These are phyloP conservation scores for Thielaviopsis musarum DNA, from an alignment of 2,329 filamentous ascomycete species.

Conservation along the genomic window DNA sequence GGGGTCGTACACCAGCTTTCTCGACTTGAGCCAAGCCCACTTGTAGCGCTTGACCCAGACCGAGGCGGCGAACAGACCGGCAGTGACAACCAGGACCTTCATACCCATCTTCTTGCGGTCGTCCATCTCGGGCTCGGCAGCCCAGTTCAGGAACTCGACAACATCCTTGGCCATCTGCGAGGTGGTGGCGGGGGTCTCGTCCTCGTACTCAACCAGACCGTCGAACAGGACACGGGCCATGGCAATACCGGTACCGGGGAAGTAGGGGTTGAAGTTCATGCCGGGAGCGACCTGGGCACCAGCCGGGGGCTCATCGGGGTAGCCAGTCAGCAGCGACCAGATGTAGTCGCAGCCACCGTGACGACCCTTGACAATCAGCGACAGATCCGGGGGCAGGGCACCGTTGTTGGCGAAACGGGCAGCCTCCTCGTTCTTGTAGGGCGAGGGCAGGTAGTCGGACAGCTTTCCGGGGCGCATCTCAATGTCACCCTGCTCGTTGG, in stretches of 20 bases:
- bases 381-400: constrained; percentile 92
- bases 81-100: constrained; percentile 75
- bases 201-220: constrained; percentile 94
- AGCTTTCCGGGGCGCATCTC: constrained; percentile 98
- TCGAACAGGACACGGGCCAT: constrained; percentile 99
- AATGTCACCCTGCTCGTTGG: constrained; percentile 94
- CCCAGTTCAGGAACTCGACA: constrained; percentile 97
- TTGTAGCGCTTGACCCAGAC: constrained; percentile 99
- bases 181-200: constrained; percentile 80
- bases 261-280: constrained; percentile 99
- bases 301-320: constrained; percentile 88
- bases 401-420: constrained; percentile 96
- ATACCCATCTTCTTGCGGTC: constrained; percentile 99
- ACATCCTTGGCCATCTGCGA: constrained; percentile 99
- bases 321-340: constrained; percentile 90
- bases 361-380: constrained; percentile 90
- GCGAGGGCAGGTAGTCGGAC: constrained; percentile 84
- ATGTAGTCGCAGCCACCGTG: constrained; percentile 98
- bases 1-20: constrained; percentile 80
- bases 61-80: constrained; percentile 67
- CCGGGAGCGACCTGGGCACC: constrained; percentile 72
- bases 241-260: constrained; percentile 95
- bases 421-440: constrained; percentile 99
- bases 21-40: constrained; percentile 90
- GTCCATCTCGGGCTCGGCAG: constrained; percentile 97